These are phyloP conservation scores for Antrodiella citrinella DNA, from an alignment of 768 basidiomycete genomes.

Conservation along the genomic window DNA sequence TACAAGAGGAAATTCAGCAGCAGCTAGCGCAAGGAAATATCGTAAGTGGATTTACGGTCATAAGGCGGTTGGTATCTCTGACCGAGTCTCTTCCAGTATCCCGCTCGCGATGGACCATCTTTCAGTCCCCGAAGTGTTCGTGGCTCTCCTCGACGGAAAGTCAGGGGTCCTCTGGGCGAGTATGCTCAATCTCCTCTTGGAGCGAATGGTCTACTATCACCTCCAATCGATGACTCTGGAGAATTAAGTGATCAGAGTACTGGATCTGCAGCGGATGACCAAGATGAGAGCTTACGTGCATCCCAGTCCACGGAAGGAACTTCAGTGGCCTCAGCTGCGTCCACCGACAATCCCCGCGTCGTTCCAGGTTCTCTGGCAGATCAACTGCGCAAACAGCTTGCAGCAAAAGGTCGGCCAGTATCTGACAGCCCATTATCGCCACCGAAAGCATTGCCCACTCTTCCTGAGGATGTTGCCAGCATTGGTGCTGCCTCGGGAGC, in stretches of 20 bases:
- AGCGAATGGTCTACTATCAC: slow-evolving; percentile 35
- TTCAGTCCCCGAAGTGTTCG: slow-evolving; percentile 64
- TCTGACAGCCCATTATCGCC: slow-evolving; percentile 30
- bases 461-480: slow-evolving; percentile 31
- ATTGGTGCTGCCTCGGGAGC: too few relatives aligned
- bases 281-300: slow-evolving; percentile 40
- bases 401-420: slow-evolving; percentile 37
- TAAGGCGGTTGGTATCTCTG: background rate
- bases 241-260: slow-evolving; percentile 37
- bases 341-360: slow-evolving; percentile 23
- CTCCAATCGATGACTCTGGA: slow-evolving; percentile 33
- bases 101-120: slow-evolving; percentile 45
- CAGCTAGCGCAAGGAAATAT: slow-evolving; percentile 70
- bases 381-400: slow-evolving; percentile 51
- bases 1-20: slow-evolving; percentile 81
- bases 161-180: slow-evolving; percentile 21
- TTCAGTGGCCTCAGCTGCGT: slow-evolving; percentile 42
- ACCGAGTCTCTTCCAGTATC: slow-evolving; percentile 40
- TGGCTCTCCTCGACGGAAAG: slow-evolving; percentile 53
- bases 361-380: slow-evolving; percentile 50
- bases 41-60: slow-evolving; percentile 31
- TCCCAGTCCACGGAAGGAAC: slow-evolving; percentile 41
- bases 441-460: slow-evolving; percentile 25
- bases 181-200: slow-evolving; percentile 36
- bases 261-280: slow-evolving; percentile 27